Percentiles rank a stretch among this genome's conserved stretches.
These are phyloP conservation scores for Agroathelia rolfsii DNA, from an alignment of 1,284 basidiomycete genomes.

Conservation along the genomic window DNA sequence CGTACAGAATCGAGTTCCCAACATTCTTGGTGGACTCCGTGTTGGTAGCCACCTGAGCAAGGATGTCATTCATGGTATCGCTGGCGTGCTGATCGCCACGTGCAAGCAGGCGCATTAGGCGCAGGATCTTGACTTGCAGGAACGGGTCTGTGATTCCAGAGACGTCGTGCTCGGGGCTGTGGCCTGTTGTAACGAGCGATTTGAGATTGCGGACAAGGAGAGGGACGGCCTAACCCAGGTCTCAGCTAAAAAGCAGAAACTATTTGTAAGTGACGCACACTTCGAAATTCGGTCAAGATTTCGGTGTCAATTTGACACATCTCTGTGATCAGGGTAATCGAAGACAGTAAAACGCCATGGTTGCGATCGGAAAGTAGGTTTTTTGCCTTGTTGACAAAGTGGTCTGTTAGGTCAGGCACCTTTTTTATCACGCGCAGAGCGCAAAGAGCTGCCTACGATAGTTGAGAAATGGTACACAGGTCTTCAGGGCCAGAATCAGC, in stretches of 20 bases:
- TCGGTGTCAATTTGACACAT: conserved; percentile 79
- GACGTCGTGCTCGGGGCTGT: conserved; percentile 99
- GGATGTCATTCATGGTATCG: conserved; percentile 97
- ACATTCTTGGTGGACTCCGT: conserved; percentile 98
- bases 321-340: conserved; percentile 91
- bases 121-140: conserved; percentile 94
- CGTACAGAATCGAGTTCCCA: conserved; percentile 96
- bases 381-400: conserved; percentile 85
- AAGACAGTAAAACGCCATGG: conserved; percentile 90
- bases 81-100: conserved; percentile 80
- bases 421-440: conserved; percentile 95
- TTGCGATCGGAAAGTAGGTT: conserved; percentile 92
- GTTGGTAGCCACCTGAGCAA: conserved; percentile 98
- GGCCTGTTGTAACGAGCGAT: conserved; percentile 91
- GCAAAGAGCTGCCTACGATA: conserved; percentile 80
- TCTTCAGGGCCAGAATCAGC: conserved; percentile 10
- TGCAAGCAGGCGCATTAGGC: conserved; percentile 85
- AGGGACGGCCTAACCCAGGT: conserved; percentile 65
- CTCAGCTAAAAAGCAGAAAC: conserved; percentile 5
- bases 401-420: conserved; percentile 93
- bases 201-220: conserved; percentile 94
- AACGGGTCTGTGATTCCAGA: conserved; percentile 99
- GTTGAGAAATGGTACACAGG: conserved; percentile 3
- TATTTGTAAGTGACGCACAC: conserved; percentile 55
- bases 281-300: conserved; percentile 81